Conservation (phyloP, 2,329 filamentous ascomycete genomes). For the Aureobasidium sp. region DNA sequence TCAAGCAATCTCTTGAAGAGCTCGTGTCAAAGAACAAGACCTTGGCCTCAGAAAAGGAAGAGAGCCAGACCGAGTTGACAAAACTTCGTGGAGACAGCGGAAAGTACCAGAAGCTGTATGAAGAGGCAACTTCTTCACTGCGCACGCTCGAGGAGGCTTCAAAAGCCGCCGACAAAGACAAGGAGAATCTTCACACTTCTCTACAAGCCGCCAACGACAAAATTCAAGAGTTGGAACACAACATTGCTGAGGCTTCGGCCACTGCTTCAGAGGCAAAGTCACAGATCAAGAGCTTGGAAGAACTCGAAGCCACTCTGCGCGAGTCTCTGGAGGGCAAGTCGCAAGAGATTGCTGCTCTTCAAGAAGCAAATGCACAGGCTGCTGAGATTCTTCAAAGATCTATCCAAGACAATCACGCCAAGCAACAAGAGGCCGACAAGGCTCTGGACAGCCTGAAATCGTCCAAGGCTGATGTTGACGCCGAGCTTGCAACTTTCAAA, state of each 20-base stretch:
- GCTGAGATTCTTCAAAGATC: slow-evolving; percentile 1
- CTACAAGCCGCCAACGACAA: slow-evolving; percentile 3
- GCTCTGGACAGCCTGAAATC: slow-evolving; percentile 1
- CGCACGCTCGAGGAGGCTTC: background rate
- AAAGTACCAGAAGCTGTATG: slow-evolving; percentile 4
- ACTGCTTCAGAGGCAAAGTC: slow-evolving; percentile 7
- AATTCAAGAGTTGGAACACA: slow-evolving; percentile 10
- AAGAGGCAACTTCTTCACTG: slow-evolving; percentile 1
- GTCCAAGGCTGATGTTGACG: slow-evolving; percentile 5
- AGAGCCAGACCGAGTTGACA: background rate
- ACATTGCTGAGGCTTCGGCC: background rate
- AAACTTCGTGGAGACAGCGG: background rate
- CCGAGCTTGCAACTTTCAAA: slow-evolving; percentile 10
- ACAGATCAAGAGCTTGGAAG: slow-evolving; percentile 5
- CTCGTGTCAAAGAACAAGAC: slow-evolving; percentile 3
- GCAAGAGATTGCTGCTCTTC: background rate
- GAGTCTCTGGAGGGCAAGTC: background rate
- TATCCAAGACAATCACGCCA: slow-evolving; percentile 2
- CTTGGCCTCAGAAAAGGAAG: slow-evolving; percentile 8
- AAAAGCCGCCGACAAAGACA: background rate
- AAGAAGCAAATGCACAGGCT: slow-evolving; percentile 10
- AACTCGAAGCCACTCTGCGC: background rate
- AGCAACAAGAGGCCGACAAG: slow-evolving; percentile 5
- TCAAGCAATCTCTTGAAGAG: slow-evolving; percentile 11
- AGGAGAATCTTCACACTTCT: background rate